Evolutionary conservation across 148 eudicot genomes (phyloP).

Genomic region (Linanthus parryae): DNA sequence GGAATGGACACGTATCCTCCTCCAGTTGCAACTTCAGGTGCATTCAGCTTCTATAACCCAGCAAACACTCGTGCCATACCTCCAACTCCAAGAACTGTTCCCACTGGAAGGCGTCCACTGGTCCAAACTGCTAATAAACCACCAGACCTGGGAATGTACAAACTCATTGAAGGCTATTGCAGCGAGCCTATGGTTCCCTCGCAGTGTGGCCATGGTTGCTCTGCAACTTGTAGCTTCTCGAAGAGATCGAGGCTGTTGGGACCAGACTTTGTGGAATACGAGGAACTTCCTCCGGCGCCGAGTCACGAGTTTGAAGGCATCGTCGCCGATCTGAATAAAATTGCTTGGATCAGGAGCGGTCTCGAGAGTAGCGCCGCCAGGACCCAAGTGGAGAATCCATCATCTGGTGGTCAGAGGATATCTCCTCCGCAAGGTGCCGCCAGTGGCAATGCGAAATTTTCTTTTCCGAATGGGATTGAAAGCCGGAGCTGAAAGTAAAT

Average conservation of each 20-base stretch:
- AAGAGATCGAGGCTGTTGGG: constrained; percentile 53
- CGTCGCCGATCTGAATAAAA: constrained; percentile 64
- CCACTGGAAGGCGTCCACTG: constrained; percentile 43
- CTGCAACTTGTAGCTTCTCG: constrained; percentile 23
- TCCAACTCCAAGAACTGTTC: constrained; percentile 19
- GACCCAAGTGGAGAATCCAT: constrained; percentile 14
- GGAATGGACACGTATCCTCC: constrained; percentile 30
- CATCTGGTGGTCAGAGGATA: too few species aligned
- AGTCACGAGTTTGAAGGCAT: constrained; percentile 55
- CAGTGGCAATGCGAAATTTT: constrained; percentile 24
- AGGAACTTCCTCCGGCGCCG: constrained; percentile 49
- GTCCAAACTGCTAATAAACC: constrained; percentile 34
- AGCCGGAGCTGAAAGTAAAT: constrained; percentile 49
- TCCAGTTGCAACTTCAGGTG: constrained; percentile 68
- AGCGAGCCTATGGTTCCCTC: constrained; percentile 49
- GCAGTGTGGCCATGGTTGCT: constrained; percentile 75
- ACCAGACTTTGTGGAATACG: constrained; percentile 80
- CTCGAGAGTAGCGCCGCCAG: constrained; percentile 34
- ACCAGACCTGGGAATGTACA: constrained; percentile 42
- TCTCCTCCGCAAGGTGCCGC: not conserved
- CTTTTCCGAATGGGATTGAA: constrained; percentile 40
- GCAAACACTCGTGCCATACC: constrained; percentile 18
- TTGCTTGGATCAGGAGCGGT: constrained; percentile 85
- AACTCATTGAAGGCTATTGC: constrained; percentile 39
- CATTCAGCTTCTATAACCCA: constrained; percentile 47